Percentiles rank a stretch among this genome's conserved stretches.
These are phyloP conservation scores for Megacollybia marginata DNA, from an alignment of 768 basidiomycete genomes.

Conservation along the genomic window DNA sequence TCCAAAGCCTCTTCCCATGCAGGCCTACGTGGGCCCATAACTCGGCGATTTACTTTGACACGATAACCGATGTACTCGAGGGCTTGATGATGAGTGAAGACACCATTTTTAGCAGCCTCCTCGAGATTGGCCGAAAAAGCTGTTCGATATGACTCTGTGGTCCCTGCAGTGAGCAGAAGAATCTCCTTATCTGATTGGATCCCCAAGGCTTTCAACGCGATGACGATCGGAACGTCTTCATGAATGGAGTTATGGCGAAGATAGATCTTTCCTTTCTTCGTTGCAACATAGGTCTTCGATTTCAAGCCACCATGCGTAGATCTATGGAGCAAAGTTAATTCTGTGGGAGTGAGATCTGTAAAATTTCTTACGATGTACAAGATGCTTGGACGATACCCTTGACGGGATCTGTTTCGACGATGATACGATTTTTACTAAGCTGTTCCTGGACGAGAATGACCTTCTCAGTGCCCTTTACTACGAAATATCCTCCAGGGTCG, in stretches of 20 bases:
- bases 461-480: constrained; percentile 98
- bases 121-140: constrained; percentile 90
- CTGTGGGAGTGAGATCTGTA: neutral
- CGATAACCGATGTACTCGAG: constrained; percentile 92
- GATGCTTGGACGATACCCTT: constrained; percentile 92
- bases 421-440: constrained; percentile 97
- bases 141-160: constrained; percentile 78
- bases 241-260: constrained; percentile 96
- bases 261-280: constrained; percentile 92
- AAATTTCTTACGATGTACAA: constrained; percentile 78
- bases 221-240: constrained; percentile 93
- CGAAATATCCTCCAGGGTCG: constrained; percentile 99
- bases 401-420: constrained; percentile 88
- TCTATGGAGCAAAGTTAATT: constrained; percentile 26
- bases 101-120: constrained; percentile 84
- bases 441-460: constrained; percentile 99
- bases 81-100: constrained; percentile 91
- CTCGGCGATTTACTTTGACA: constrained; percentile 79
- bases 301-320: constrained; percentile 82
- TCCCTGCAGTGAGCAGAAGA: constrained; percentile 87
- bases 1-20: constrained; percentile 94
- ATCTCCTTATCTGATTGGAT: constrained; percentile 98
- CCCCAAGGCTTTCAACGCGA: constrained; percentile 94
- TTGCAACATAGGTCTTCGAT: constrained; percentile 96
- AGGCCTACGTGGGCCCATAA: constrained; percentile 77